Evolutionary conservation across 495 filamentous ascomycete species (phyloP).

Genomic region (Aspergillus campestris): DNA sequence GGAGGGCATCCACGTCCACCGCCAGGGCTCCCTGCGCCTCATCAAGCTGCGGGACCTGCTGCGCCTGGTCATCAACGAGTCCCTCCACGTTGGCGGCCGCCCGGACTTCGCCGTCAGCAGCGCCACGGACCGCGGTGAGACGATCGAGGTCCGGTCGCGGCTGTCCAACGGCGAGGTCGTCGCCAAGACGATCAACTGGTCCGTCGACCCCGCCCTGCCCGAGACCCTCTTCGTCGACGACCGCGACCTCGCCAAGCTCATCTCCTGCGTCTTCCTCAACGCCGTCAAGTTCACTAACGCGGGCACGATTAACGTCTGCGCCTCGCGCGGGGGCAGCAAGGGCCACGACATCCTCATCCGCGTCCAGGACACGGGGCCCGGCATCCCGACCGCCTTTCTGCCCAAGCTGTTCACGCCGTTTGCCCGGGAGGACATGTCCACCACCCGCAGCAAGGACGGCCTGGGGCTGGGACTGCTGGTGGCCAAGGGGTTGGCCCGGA

Average conservation of each 20-base stretch:
- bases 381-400: slow-evolving; percentile 62
- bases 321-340: slow-evolving; percentile 37
- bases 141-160: slow-evolving; percentile 53
- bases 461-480: slow-evolving; percentile 68
- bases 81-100: slow-evolving; percentile 60
- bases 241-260: slow-evolving; percentile 62
- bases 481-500: slow-evolving; percentile 66
- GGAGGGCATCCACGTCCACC: slow-evolving; percentile 40
- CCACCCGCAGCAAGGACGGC: slow-evolving; percentile 63
- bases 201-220: slow-evolving; percentile 56
- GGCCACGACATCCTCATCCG: slow-evolving; percentile 50
- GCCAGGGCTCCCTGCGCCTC: slow-evolving; percentile 38
- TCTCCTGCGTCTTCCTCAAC: slow-evolving; percentile 68
- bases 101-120: slow-evolving; percentile 59
- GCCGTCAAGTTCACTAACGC: slow-evolving; percentile 73
- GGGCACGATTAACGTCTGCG: slow-evolving; percentile 55
- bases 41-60: slow-evolving; percentile 59
- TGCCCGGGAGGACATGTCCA: slow-evolving; percentile 62
- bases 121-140: slow-evolving; percentile 55
- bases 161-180: slow-evolving; percentile 51
- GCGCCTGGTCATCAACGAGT: slow-evolving; percentile 60
- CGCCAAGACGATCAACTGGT: slow-evolving; percentile 58
- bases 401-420: slow-evolving; percentile 70
- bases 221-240: slow-evolving; percentile 62
- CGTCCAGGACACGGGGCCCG: slow-evolving; percentile 62